phyloP scores from a whole-genome alignment of 176 grass and related monocot genomes.

The Chloris gayana region DNA sequence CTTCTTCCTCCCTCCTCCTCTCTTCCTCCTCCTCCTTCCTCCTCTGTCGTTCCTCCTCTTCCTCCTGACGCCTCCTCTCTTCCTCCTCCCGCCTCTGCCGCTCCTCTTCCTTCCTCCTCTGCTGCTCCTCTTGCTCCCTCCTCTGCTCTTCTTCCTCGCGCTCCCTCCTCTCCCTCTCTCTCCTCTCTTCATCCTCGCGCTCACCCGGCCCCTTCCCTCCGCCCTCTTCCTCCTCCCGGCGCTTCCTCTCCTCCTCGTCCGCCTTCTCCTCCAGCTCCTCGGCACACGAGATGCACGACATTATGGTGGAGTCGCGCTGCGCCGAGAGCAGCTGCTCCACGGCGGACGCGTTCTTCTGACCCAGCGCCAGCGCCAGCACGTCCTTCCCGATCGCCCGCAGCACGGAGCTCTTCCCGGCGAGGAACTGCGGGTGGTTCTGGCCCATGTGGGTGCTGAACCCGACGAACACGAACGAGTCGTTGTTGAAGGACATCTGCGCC shows the following conservation, averaged over 20 bases:
- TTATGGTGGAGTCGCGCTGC: conserved; percentile 58
- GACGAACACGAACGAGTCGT: conserved; percentile 76
- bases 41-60: not conserved
- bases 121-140: not conserved
- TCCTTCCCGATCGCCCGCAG: conserved; percentile 56
- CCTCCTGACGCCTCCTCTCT: not conserved
- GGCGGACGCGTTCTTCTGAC: conserved; percentile 42
- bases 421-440: conserved; percentile 83
- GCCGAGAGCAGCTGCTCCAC: conserved; percentile 55
- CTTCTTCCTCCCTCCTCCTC: not conserved
- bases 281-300: conserved; percentile 78
- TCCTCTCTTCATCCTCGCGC: not conserved
- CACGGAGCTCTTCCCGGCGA: conserved; percentile 61
- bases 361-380: conserved; percentile 55
- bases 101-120: not conserved
- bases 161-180: too few species aligned
- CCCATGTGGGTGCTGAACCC: conserved; percentile 80
- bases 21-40: not conserved
- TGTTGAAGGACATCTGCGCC: conserved; percentile 90
- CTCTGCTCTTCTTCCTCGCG: not conserved
- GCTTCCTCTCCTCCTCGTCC: conserved; percentile 31
- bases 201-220: not conserved
- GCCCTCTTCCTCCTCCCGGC: not conserved
- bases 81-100: not conserved
- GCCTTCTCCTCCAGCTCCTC: conserved; percentile 64